Evolutionary conservation across 192 early-diverging fungal species (phyloP), one percentile per base, ranked within the genome.

Genomic region (Backusella westeae): DNA sequence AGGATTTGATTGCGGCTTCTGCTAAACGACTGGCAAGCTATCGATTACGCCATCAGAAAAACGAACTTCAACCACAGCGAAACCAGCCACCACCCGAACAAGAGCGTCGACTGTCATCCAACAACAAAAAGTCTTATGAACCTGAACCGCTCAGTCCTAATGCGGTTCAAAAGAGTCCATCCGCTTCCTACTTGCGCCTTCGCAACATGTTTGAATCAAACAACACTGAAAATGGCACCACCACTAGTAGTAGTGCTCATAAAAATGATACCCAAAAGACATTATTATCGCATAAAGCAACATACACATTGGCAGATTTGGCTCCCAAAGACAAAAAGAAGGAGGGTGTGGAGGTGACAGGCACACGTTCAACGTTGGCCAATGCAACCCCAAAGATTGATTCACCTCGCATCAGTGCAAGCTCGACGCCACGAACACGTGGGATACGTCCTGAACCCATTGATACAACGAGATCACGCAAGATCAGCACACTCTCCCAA

Each of bases 1-100:
- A 78, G 49, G 77, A 49, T 23, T 66, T 78, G 32, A 78, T 78
- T 78, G 77, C 77, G 10, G 65, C 71, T 21, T 78, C 77, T 63
- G 77, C 77, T 19, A 67, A 78, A 56, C 63, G 77, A 39, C 49
- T 78, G 17, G 77, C 77, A n/a, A 65, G 56, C 8, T 74, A 74
- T 42, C 56, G 72, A 6, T 42, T 74, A 26, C 56, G 56, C 38
- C 56, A 74, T 34, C 39, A 71, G 19, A 71, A 71, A 34, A 17
- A 39, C 15, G 67, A 68, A 35, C 19, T n/a, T 2, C 67, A 68
- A n/a, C 23, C 21, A 29, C 69, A 56, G 19, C 56, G 26, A 63
- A 23, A 63, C 4, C 56, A 63, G 12, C 56, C 21, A 14, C 56
- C 21, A 63, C 56, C 21, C 23, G 39, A 26, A 29, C 32, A 39